Conservation (phyloP, 208 protist genomes). For the Trypanosoma mega region DNA sequence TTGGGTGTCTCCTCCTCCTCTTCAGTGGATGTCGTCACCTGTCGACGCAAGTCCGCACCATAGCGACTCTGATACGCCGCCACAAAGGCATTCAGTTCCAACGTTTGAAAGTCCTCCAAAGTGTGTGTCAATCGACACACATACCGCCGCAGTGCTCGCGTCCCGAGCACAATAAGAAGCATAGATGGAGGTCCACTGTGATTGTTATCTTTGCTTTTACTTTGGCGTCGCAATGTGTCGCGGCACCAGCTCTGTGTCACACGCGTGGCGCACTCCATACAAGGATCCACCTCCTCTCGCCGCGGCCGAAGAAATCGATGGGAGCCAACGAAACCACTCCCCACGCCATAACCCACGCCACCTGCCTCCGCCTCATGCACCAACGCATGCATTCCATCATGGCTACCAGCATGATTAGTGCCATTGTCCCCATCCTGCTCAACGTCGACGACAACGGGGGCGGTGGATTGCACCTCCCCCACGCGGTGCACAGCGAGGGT, state of each 20-base stretch:
- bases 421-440: slow-evolving; percentile 22
- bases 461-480: slow-evolving; percentile 29
- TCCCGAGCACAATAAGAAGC: slow-evolving; percentile 44
- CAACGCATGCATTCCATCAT: slow-evolving; percentile 6
- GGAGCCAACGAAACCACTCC: background rate
- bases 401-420: slow-evolving; percentile 13
- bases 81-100: slow-evolving; percentile 65
- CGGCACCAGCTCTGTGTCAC: slow-evolving; percentile 58
- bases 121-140: slow-evolving; percentile 56
- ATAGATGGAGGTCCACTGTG: slow-evolving; percentile 15
- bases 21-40: background rate
- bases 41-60: slow-evolving; percentile 33
- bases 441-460: slow-evolving; percentile 34
- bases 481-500: slow-evolving; percentile 75
- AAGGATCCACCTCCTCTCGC: slow-evolving; percentile 48
- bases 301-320: slow-evolving; percentile 41
- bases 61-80: slow-evolving; percentile 45
- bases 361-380: slow-evolving; percentile 27
- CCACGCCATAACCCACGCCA: slow-evolving; percentile 4
- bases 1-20: no score
- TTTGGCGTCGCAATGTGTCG: slow-evolving; percentile 18
- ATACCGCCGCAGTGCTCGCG: slow-evolving; percentile 38
- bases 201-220: background rate
- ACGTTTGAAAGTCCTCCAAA: slow-evolving; percentile 45
- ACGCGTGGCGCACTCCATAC: slow-evolving; percentile 55